Conservation (phyloP, 257 asterid species). For the Solanum pennellii region DNA sequence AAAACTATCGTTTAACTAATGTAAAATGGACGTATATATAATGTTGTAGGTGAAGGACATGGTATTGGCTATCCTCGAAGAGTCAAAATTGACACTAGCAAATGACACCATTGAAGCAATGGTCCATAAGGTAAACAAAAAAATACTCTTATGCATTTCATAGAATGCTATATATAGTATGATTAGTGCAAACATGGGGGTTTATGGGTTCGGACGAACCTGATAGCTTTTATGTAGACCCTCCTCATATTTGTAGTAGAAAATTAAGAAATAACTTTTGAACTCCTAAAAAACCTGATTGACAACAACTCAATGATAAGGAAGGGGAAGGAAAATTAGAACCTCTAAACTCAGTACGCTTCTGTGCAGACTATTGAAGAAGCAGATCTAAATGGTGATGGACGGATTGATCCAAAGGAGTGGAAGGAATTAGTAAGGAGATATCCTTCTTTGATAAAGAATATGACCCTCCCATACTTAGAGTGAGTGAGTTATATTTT, state of each 20-base stretch:
- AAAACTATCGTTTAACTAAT: background rate
- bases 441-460: constrained; percentile 57
- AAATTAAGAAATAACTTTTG: too few species aligned
- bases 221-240: too few species aligned
- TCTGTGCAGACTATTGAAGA: constrained; percentile 33
- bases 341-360: too few species aligned
- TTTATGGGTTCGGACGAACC: too few species aligned
- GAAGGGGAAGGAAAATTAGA: too few species aligned
- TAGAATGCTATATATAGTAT: background rate
- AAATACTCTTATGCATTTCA: too few species aligned
- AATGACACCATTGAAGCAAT: background rate
- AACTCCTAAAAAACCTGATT: too few species aligned
- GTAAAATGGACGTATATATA: background rate
- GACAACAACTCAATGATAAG: too few species aligned
- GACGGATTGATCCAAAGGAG: constrained; percentile 46
- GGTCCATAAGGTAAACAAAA: background rate
- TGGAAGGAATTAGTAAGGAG: constrained; percentile 53
- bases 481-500: constrained; percentile 12
- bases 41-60: background rate
- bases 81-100: background rate
- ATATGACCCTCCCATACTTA: constrained; percentile 63
- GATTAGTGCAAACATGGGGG: background rate
- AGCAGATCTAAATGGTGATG: constrained; percentile 52
- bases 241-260: too few species aligned
- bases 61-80: background rate